Conservation (phyloP, 257 asterid species). For the Ilex asprella region DNA sequence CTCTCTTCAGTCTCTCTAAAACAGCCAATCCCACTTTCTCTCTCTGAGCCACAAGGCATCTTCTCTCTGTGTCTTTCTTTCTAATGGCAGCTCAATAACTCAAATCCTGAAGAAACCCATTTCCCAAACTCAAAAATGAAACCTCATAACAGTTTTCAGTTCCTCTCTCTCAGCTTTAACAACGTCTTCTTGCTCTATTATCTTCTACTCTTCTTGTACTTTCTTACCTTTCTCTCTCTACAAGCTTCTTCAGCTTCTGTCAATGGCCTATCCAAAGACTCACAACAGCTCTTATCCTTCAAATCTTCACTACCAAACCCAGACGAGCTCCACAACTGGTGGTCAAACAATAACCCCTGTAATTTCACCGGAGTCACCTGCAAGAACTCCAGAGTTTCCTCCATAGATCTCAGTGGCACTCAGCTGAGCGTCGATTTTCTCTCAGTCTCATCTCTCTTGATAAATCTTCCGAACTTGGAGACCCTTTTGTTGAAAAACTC, state of each 20-base stretch:
- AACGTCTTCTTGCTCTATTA: not conserved
- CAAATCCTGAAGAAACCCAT: not conserved
- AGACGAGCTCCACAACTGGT: slow-evolving; percentile 47
- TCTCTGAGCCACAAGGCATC: not conserved
- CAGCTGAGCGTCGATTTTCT: slow-evolving; percentile 45
- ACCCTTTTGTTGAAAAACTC: slow-evolving; percentile 56
- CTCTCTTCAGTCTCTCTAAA: not conserved
- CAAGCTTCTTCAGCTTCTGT: slow-evolving; percentile 13
- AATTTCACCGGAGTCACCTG: slow-evolving; percentile 61
- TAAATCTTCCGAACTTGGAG: slow-evolving; percentile 41
- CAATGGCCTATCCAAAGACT: slow-evolving; percentile 28
- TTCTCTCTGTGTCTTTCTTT: not conserved
- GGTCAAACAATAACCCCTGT: slow-evolving; percentile 49
- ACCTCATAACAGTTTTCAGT: not conserved
- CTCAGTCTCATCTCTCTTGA: slow-evolving; percentile 35
- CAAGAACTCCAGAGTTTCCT: slow-evolving; percentile 41
- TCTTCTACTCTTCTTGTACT: not conserved
- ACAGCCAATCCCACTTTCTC: not conserved
- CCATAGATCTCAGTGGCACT: slow-evolving; percentile 51
- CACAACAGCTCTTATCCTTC: slow-evolving; percentile 63
- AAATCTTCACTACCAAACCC: slow-evolving; percentile 50
- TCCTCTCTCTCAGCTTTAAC: not conserved
- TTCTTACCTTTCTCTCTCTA: not conserved
- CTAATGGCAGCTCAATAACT: not conserved
- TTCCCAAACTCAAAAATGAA: not conserved